A percentile compares a stretch with the other conserved stretches of the same genome.
phyloP scores from a whole-genome alignment of 352 stramenopile genomes.

The Pythium oligandrum region DNA sequence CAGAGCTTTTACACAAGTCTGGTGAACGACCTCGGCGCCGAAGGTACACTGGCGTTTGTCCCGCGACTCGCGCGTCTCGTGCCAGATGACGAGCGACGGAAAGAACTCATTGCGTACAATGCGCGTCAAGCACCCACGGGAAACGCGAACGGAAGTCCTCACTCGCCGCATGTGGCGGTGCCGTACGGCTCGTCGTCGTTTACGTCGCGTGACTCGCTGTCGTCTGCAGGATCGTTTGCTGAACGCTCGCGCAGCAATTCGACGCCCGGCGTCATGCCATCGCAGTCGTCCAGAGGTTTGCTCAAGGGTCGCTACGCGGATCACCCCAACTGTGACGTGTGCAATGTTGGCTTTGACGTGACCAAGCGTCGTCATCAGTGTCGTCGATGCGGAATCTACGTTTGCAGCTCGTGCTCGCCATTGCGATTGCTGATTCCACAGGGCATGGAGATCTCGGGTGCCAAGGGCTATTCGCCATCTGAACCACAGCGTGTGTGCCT shows the following conservation, averaged over 20 bases:
- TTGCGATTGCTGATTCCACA: slow-evolving; percentile 48
- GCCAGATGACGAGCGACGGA: slow-evolving; percentile 41
- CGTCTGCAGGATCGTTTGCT: too few species aligned
- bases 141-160: too few species aligned
- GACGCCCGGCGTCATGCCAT: too few species aligned
- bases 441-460: slow-evolving; percentile 38
- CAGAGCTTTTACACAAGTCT: slow-evolving; percentile 49
- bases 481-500: slow-evolving; percentile 54
- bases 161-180: too few species aligned
- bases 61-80: slow-evolving; percentile 45
- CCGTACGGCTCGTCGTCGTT: not conserved
- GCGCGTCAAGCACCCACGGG: slow-evolving; percentile 1
- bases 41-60: slow-evolving; percentile 38
- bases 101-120: slow-evolving; percentile 52
- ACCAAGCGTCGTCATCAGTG: slow-evolving; percentile 60
- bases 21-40: slow-evolving; percentile 36
- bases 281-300: slow-evolving; percentile 29
- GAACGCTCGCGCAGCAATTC: too few species aligned
- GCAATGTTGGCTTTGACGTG: slow-evolving; percentile 51
- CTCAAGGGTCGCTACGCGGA: slow-evolving; percentile 65
- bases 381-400: slow-evolving; percentile 40
- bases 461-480: slow-evolving; percentile 49
- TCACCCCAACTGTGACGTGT: slow-evolving; percentile 67
- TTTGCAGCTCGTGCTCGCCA: slow-evolving; percentile 60
- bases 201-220: slow-evolving; percentile 3